Evolutionary conservation across 2,329 filamentous ascomycete species (phyloP).

Genomic region (Trichocomaceae sp.): DNA sequence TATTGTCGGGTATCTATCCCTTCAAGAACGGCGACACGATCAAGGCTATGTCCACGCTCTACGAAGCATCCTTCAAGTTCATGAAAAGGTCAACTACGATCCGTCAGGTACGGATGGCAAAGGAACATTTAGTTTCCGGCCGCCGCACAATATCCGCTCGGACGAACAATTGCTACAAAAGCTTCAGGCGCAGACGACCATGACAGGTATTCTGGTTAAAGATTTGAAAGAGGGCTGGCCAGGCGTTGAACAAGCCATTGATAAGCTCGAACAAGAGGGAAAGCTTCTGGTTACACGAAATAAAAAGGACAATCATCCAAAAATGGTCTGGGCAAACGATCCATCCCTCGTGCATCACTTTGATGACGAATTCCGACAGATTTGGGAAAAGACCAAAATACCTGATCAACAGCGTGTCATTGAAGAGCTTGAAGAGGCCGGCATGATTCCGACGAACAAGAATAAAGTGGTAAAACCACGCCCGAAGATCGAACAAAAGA

Average conservation of each 20-base stretch:
- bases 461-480: constrained; percentile 59
- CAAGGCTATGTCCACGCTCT: constrained; percentile 56
- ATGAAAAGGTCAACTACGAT: constrained; percentile 56
- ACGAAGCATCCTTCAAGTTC: constrained; percentile 60
- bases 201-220: constrained; percentile 73
- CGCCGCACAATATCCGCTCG: constrained; percentile 74
- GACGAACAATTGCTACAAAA: constrained; percentile 70
- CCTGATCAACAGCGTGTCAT: constrained; percentile 71
- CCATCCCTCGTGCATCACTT: constrained; percentile 67
- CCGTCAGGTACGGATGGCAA: constrained; percentile 56
- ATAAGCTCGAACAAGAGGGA: constrained; percentile 68
- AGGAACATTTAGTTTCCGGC: constrained; percentile 75
- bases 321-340: constrained; percentile 85
- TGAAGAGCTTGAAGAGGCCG: constrained; percentile 66
- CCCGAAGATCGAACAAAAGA: constrained; percentile 56
- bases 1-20: constrained; percentile 72
- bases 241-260: constrained; percentile 70
- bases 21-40: constrained; percentile 56
- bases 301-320: constrained; percentile 83
- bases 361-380: constrained; percentile 72
- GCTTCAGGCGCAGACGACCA: constrained; percentile 74
- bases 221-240: constrained; percentile 96
- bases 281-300: constrained; percentile 79
- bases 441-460: constrained; percentile 77
- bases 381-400: constrained; percentile 76